Evolutionary conservation across 1,139 yeast genomes (phyloP), one percentile per base, ranked within the genome.

Genomic region (Nakaseomyces delphensis): DNA sequence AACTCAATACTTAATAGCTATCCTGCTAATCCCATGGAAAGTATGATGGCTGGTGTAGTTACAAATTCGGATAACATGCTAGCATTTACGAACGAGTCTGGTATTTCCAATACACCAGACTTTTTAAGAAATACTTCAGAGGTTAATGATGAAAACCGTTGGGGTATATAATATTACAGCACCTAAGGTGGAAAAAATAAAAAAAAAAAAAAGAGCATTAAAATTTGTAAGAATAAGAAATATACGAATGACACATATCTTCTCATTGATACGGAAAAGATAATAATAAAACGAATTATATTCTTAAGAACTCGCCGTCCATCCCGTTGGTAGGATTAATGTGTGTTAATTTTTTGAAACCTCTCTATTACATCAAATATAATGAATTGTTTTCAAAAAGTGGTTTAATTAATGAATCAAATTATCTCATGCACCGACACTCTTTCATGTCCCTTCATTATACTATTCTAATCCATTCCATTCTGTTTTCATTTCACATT

Each of bases 111-210:
- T 23, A 48, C 45, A 7, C 46, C 51, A 13, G 51, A 48, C 38
- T 48, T 47, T 38, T 45, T 48, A 33, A 45, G 44, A 36, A 47
- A 47, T 29, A 40, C 50, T n/a, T 38, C 44, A 19, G 51, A 48
- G 30, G 38, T 48, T 10, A 38, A 47, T 18, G 51, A 48, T 31
- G 51, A 48, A 28, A 43, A 47, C 19, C 45, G 48, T 19, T 48
- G 51, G 51, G 24, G 24, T 7, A 43, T 48, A 36, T 48, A 38
- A 45, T 9, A 27, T 6, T 27, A 23, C 10, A 35, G 24, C 10
- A 11, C 15, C 16, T 35, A 21, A 35, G 25, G 10, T 7, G 25
- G 10, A 10, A 7, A 23, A 23, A n/a, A n/a, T n/a, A 27, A 5
- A 27, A 27, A 10, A 27, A 6, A 27, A 6, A 8, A 27, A n/a